A percentile compares a stretch with the other conserved stretches of the same genome.
Conservation (phyloP, 2,329 filamentous ascomycete genomes). For the Gnomoniopsis sp. region DNA sequence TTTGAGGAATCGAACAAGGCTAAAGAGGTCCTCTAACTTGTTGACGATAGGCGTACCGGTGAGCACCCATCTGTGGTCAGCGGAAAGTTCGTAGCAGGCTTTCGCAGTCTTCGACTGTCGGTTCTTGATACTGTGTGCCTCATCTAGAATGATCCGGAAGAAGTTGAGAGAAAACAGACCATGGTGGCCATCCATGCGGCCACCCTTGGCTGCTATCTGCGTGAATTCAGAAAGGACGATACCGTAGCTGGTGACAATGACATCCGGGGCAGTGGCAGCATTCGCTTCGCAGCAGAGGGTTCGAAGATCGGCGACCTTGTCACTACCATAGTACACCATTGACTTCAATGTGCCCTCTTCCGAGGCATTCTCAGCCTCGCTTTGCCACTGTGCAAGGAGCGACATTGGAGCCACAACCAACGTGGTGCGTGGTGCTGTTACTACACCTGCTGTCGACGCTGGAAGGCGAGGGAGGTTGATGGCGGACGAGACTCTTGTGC, state of each 20-base stretch:
- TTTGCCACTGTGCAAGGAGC: conserved; percentile 93
- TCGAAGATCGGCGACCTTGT: conserved; percentile 77
- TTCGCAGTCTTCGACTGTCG: conserved; percentile 88
- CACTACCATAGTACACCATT: conserved; percentile 87
- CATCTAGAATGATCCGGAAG: conserved; percentile 92
- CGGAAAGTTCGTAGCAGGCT: conserved; percentile 86
- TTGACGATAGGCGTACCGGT: conserved; percentile 98
- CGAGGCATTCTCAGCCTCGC: conserved; percentile 88
- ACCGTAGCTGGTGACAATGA: conserved; percentile 95
- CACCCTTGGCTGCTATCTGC: conserved; percentile 63
- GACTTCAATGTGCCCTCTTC: conserved; percentile 77
- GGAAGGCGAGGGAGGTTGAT: conserved; percentile 62
- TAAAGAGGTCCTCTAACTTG: conserved; percentile 90
- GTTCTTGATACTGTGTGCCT: conserved; percentile 91
- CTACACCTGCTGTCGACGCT: conserved; percentile 52
- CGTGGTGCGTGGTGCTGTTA: conserved; percentile 80
- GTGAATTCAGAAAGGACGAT: conserved; percentile 86
- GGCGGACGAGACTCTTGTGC: conserved; percentile 38
- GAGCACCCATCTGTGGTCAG: conserved; percentile 85
- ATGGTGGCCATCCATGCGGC: conserved; percentile 61
- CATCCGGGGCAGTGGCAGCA: conserved; percentile 71
- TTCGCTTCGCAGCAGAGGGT: conserved; percentile 75
- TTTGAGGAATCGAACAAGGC: conserved; percentile 83
- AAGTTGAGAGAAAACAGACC: conserved; percentile 92
- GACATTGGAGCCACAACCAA: conserved; percentile 97